phyloP scores from a whole-genome alignment of 371 early-diverging fungal genomes.

The Astathelohania contejeani region DNA sequence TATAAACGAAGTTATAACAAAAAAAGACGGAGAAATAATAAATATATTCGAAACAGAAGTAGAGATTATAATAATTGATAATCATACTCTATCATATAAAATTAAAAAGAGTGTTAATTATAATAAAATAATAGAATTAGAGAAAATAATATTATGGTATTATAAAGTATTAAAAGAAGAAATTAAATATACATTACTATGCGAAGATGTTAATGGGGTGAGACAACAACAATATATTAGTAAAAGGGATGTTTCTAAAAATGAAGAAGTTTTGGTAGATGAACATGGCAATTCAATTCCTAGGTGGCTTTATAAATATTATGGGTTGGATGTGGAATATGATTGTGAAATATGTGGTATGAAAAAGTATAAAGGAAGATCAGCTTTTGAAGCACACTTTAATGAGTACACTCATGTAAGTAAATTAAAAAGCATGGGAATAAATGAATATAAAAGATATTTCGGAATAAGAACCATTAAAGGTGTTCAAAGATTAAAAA shows the following conservation, averaged over 20 bases:
- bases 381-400: slow-evolving; percentile 82
- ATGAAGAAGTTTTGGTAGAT: not conserved
- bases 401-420: slow-evolving; percentile 25
- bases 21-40: not conserved
- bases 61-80: too few relatives aligned
- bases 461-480: slow-evolving; percentile 70
- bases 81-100: too few relatives aligned
- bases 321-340: slow-evolving; percentile 78
- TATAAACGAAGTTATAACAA: too few relatives aligned
- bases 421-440: not conserved
- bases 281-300: slow-evolving; percentile 83
- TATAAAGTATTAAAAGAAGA: not conserved
- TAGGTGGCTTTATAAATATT: slow-evolving; percentile 86
- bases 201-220: not conserved
- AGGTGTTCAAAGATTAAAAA: slow-evolving; percentile 64
- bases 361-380: slow-evolving; percentile 78
- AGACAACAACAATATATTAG: not conserved
- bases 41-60: not conserved
- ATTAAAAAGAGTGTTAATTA: too few relatives aligned
- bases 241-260: not conserved
- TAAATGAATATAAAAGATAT: slow-evolving; percentile 9
- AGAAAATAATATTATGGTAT: not conserved
- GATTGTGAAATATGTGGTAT: slow-evolving; percentile 89
- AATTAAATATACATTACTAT: not conserved
- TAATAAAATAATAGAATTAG: not conserved